Conservation (phyloP, 768 basidiomycete species). For the Mycena epipterygia region DNA sequence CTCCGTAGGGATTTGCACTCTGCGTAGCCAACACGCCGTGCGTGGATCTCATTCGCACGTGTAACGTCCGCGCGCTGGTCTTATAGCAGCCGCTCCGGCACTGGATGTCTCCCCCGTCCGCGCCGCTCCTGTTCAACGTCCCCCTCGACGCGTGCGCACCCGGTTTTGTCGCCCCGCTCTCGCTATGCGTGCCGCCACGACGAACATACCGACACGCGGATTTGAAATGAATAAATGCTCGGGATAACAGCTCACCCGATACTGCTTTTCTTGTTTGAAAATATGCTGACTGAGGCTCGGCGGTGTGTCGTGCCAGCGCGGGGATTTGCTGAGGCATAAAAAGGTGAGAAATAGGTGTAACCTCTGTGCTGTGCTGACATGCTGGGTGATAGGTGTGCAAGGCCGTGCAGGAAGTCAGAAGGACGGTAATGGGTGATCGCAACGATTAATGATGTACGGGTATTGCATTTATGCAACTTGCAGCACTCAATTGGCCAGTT, state of each 20-base stretch:
- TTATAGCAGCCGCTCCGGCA: neutral
- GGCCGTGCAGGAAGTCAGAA: slow-evolving; percentile 19
- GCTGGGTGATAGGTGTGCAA: slow-evolving; percentile 5
- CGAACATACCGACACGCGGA: neutral
- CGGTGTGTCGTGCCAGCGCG: slow-evolving; percentile 13
- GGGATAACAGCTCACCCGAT: slow-evolving; percentile 7
- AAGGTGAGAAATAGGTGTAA: neutral
- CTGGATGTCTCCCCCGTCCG: slow-evolving; percentile 8
- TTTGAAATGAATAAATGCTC: slow-evolving; percentile 19
- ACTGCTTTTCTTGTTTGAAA: no score
- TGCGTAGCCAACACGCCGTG: neutral
- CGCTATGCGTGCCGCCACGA: slow-evolving; percentile 15
- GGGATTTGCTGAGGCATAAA: slow-evolving; percentile 20
- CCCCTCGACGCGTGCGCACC: neutral
- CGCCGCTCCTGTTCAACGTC: slow-evolving; percentile 1
- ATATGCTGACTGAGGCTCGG: neutral
- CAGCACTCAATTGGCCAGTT: no score
- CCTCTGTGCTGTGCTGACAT: neutral
- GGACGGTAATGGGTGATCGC: no score
- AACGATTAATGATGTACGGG: neutral
- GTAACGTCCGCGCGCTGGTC: neutral
- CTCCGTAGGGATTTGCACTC: slow-evolving; percentile 1
- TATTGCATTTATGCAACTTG: no score
- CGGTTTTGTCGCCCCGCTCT: slow-evolving; percentile 4
- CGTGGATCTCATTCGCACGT: neutral